A percentile compares a stretch with the other conserved stretches of the same genome.
Evolutionary conservation across 805 yeast species (phyloP).

Genomic region (Sugiyamaella valdiviana): DNA sequence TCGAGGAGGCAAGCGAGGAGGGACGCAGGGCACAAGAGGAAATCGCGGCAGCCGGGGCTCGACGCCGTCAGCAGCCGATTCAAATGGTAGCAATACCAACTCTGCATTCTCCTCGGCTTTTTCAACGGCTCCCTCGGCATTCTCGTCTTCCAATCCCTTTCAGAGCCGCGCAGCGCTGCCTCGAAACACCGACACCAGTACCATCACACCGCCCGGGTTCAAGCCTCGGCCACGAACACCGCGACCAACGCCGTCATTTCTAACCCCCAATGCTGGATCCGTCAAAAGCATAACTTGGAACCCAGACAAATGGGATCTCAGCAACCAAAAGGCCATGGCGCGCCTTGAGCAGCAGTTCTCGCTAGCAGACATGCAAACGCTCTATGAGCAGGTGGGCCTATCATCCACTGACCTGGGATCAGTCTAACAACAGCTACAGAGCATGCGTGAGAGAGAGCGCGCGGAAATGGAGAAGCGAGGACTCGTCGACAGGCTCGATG

Average conservation of each 20-base stretch:
- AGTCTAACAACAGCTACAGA: constrained; percentile 45
- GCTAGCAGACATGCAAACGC: constrained; percentile 55
- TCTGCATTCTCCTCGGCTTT: not conserved
- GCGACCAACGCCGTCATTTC: constrained; percentile 10
- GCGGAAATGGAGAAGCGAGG: constrained; percentile 71
- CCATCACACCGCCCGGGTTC: not conserved
- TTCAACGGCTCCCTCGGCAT: not conserved
- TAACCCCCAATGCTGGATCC: constrained; percentile 3
- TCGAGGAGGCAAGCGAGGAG: no score
- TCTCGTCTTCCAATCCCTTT: not conserved
- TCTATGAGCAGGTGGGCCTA: constrained; percentile 47
- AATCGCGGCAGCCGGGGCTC: no score
- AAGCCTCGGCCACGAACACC: constrained; percentile 6
- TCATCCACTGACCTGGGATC: not conserved
- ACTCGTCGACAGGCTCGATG: constrained; percentile 81
- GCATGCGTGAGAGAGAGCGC: constrained; percentile 69
- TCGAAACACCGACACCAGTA: not conserved
- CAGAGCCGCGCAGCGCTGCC: not conserved
- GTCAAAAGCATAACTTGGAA: constrained; percentile 3
- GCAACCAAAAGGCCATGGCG: constrained; percentile 61
- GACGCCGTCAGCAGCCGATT: not conserved
- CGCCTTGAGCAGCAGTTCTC: constrained; percentile 41
- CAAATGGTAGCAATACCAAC: no score
- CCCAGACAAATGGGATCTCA: constrained; percentile 57
- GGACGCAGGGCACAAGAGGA: no score